Evolutionary conservation across 2,329 filamentous ascomycete genomes (phyloP), one percentile per base, ranked within the genome.

Genomic region (Talaromyces islandicus): DNA sequence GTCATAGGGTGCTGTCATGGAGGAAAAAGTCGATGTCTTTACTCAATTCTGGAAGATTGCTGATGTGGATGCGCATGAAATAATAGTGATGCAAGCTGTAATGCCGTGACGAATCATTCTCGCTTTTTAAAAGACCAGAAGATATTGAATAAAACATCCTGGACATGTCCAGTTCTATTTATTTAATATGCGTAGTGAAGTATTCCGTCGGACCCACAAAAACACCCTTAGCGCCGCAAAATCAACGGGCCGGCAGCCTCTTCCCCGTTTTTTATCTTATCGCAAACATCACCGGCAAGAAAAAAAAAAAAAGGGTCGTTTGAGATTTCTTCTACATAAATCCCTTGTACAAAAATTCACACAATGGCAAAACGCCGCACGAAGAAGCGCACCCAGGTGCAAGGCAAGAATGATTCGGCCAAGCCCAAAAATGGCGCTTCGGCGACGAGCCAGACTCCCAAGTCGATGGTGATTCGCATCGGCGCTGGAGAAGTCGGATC

Each of bases 381-480:
- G 56, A 97, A 96, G 81, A 96, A 93, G 84, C 87, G 91, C 73
- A 96, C 92, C 62, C 92, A 96, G 75, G 76, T 88, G 58, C 86
- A 88, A 62, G 85, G 88, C 56, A 83, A 84, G 57, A 84, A 84
- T 68, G 82, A 68, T 69, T 80, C 68, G 67, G 78, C 64, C 65
- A 80, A 69, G 59, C 71, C 71, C 56, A 82, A 83, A 64, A 79
- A 81, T 50, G 55, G 30, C 38, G 59, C 38, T 14, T 60, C 59
- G 7, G 43, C 55, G 38, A 38, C 35, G 25, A 57, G 32, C 14
- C 51, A 57, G 48, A 83, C 87, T 56, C 94, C 94, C 35, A 97
- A 97, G 82, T 95, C 89, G 73, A 97, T 99, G 93, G 93, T 99
- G 61, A 96, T 99, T 75, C 90, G 94, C 67, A 92, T 97, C 69